Evolutionary conservation across 140 eudicot genomes (phyloP), one percentile per base, ranked within the genome.

Genomic region (Stevia rebaudiana): DNA sequence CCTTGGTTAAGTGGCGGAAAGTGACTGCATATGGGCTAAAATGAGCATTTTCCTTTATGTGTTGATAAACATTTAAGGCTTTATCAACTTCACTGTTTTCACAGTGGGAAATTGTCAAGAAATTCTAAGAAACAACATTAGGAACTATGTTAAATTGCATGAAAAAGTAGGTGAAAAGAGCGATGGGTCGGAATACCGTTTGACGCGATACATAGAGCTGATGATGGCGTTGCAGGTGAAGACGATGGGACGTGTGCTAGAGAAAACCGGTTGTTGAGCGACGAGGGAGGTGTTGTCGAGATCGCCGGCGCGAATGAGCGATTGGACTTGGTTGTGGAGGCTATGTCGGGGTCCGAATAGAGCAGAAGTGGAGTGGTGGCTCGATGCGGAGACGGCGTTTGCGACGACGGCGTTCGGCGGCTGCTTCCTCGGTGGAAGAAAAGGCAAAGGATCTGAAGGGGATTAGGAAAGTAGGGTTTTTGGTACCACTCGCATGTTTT

Each of bases 201-300:
- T 78, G 0, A 77, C 89, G 0, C 92, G 86, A 50, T 76, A 84
- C 98, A 91, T 91, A 3, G 98, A 82, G 2, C 89, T 96, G 7
- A 87, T 77, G n/a, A 91, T 82, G 6, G 98, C 96, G 60, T 91
- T 91, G 80, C 96, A 91, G 40, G 98, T 84, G 79, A 91, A 91
- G 35, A 91, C 96, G 6, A 96, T 87, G 30, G 98, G 95, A 8
- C 98, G 85, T 0, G 78, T 71, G 48, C 33, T 46, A 7, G 87
- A 82, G 66, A 87, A 87, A 8, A 87, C 95, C 1, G 96, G 60
- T 11, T 84, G 89, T 0, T 95, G 92, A 28, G 96, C 92, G 3
- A 85, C 65, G 11, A 77, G 78, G 11, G 95, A 74, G 35, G 98
- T 95, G 36, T 71, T 55, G 55, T 91, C 95, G 67, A 91, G 91